Percentiles rank a stretch among this genome's conserved stretches.
These are phyloP conservation scores for Amylostereum areolatum DNA, from an alignment of 1,284 basidiomycete genomes.

Conservation along the genomic window DNA sequence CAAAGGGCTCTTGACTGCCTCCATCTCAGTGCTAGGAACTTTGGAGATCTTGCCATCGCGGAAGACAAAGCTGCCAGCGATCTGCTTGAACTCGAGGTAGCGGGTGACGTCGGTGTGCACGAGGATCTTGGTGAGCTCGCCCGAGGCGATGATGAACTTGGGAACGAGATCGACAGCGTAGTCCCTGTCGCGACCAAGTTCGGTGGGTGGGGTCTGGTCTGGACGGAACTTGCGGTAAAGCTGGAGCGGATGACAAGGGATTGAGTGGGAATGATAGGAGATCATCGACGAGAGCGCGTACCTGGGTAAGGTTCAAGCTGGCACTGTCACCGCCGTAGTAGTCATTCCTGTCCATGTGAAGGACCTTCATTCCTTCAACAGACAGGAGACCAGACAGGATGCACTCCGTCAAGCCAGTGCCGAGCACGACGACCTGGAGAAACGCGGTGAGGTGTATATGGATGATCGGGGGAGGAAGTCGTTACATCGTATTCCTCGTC, in stretches of 20 bases:
- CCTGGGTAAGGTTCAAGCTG: slow-evolving; percentile 96
- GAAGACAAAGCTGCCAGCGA: slow-evolving; percentile 97
- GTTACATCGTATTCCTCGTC: slow-evolving; percentile 87
- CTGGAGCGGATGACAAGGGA: slow-evolving; percentile 34
- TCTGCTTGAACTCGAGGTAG: slow-evolving; percentile 99
- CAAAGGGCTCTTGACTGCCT: slow-evolving; percentile 90
- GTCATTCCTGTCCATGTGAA: slow-evolving; percentile 99
- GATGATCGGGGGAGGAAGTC: slow-evolving; percentile 9
- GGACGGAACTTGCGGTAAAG: slow-evolving; percentile 95
- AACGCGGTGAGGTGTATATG: slow-evolving; percentile 13
- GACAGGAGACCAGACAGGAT: slow-evolving; percentile 95
- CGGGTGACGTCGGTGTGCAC: slow-evolving; percentile 99
- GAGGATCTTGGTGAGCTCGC: slow-evolving; percentile 96
- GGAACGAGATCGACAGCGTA: slow-evolving; percentile 94
- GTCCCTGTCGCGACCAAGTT: slow-evolving; percentile 90
- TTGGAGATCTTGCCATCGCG: slow-evolving; percentile 97
- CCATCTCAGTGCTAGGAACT: slow-evolving; percentile 96
- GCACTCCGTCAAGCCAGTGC: slow-evolving; percentile 97
- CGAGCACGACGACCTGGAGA: slow-evolving; percentile 83
- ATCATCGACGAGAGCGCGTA: slow-evolving; percentile 26
- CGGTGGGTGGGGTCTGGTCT: slow-evolving; percentile 62
- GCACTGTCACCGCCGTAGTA: slow-evolving; percentile 99
- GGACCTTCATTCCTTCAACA: slow-evolving; percentile 98
- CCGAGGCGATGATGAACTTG: slow-evolving; percentile 97
- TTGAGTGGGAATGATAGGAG: slow-evolving; percentile 9